Conservation (phyloP, 805 yeast species). For the Cyberlindnera nakhonratchasimensis region DNA sequence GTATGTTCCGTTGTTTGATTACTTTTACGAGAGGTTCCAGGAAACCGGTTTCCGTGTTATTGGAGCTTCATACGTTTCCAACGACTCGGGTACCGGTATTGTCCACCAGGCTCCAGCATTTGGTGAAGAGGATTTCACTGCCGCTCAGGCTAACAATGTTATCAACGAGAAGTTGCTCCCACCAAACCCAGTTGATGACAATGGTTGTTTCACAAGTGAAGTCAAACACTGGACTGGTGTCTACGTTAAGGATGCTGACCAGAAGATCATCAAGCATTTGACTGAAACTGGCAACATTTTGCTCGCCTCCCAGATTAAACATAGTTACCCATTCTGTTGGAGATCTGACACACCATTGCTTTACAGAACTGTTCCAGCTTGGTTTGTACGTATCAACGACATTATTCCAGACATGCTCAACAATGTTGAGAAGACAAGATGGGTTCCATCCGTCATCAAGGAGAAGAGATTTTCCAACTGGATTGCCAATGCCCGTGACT, state of each 20-base stretch:
- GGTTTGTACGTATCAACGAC: constrained; percentile 92
- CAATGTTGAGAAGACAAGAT: constrained; percentile 79
- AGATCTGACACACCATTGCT: constrained; percentile 97
- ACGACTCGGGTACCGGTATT: constrained; percentile 97
- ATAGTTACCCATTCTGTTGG: constrained; percentile 99
- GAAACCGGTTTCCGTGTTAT: constrained; percentile 82
- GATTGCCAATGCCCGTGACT: constrained; percentile 98
- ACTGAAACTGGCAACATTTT: constrained; percentile 75
- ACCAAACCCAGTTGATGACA: constrained; percentile 94
- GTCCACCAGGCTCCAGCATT: constrained; percentile 98
- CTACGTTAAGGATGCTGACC: constrained; percentile 95
- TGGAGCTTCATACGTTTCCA: constrained; percentile 79
- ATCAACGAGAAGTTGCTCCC: constrained; percentile 65
- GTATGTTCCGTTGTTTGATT: constrained; percentile 82
- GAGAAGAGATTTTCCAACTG: constrained; percentile 96
- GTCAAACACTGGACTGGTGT: constrained; percentile 75
- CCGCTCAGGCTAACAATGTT: constrained; percentile 71
- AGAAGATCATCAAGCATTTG: constrained; percentile 78
- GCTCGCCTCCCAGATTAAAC: constrained; percentile 79
- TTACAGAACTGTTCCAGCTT: constrained; percentile 96
- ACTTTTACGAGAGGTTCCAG: constrained; percentile 70
- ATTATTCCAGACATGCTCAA: constrained; percentile 85
- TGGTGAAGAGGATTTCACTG: constrained; percentile 97
- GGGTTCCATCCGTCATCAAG: constrained; percentile 92
- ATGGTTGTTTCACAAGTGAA: constrained; percentile 75